These are phyloP conservation scores for Pythium guiyangense DNA, from an alignment of 352 stramenopile species.

Conservation along the genomic window DNA sequence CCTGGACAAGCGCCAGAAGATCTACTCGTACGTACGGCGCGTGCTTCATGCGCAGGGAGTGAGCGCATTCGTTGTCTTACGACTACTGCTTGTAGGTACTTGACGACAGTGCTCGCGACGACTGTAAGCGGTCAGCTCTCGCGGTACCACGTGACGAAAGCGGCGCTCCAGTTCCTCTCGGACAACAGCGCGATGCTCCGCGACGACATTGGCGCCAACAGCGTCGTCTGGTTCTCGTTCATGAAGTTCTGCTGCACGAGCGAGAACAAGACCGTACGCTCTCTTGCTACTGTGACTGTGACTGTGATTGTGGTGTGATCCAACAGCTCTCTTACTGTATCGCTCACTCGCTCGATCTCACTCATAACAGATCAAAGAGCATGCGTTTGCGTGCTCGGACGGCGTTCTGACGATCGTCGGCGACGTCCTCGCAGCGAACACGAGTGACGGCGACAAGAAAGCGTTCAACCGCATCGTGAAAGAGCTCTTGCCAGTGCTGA, in stretches of 20 bases:
- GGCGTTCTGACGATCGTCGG: slow-evolving; percentile 40
- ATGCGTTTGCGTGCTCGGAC: slow-evolving; percentile 44
- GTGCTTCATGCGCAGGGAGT: too few relatives aligned
- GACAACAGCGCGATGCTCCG: slow-evolving; percentile 36
- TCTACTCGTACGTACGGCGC: slow-evolving; percentile 47
- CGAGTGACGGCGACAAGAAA: slow-evolving; percentile 56
- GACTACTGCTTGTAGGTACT: slow-evolving; percentile 28
- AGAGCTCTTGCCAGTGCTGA: slow-evolving; percentile 58
- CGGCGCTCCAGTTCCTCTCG: slow-evolving; percentile 46
- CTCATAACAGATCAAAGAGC: slow-evolving; percentile 59
- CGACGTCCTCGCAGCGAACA: slow-evolving; percentile 28
- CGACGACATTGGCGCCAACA: slow-evolving; percentile 50
- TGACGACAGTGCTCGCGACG: slow-evolving; percentile 54
- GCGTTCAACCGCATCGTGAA: slow-evolving; percentile 70
- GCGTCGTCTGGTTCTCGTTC: slow-evolving; percentile 54
- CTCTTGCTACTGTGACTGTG: background rate
- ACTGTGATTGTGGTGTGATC: too few relatives aligned
- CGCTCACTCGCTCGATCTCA: background rate
- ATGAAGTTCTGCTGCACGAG: slow-evolving; percentile 64
- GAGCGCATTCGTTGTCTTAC: too few relatives aligned
- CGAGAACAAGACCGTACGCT: slow-evolving; percentile 68
- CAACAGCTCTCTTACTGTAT: too few relatives aligned
- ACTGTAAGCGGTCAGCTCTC: slow-evolving; percentile 56
- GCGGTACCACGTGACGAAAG: slow-evolving; percentile 63
- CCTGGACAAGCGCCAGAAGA: slow-evolving; percentile 35